These are phyloP conservation scores for Myrmaecium sp. DNA, from an alignment of 2,329 filamentous ascomycete genomes.

Conservation along the genomic window DNA sequence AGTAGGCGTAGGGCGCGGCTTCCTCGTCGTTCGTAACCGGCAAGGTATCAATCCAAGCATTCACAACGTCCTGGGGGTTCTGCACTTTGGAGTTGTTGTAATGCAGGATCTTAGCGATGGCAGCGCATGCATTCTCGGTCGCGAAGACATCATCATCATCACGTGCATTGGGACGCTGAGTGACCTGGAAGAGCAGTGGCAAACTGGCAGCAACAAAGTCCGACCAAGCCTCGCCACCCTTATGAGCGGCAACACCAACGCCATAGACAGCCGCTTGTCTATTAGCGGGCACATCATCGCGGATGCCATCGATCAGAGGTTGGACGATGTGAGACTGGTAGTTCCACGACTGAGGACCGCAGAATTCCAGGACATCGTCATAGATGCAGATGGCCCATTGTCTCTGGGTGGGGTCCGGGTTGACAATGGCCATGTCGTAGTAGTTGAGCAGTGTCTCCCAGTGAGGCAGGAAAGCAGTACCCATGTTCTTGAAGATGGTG, in stretches of 20 bases:
- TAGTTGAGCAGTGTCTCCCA: conserved; percentile 79
- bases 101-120: conserved; percentile 91
- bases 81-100: conserved; percentile 65
- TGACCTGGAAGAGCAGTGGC: conserved; percentile 70
- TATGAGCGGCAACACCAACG: conserved; percentile 86
- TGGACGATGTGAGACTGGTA: conserved; percentile 77
- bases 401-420: conserved; percentile 70
- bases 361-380: conserved; percentile 96
- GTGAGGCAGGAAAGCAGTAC: conserved; percentile 61
- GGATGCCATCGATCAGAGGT: conserved; percentile 72
- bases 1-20: conserved; percentile 89
- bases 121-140: conserved; percentile 91
- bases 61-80: conserved; percentile 58
- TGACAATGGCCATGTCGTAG: conserved; percentile 72
- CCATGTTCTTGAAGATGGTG: conserved; percentile 95
- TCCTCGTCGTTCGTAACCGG: conserved; percentile 93
- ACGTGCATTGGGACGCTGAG: conserved; percentile 62
- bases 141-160: conserved; percentile 91
- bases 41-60: conserved; percentile 80
- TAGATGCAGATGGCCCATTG: conserved; percentile 99
- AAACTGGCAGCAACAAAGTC: conserved; percentile 70
- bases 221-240: conserved; percentile 73
- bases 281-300: conserved; percentile 74
- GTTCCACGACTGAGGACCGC: conserved; percentile 69
- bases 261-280: conserved; percentile 92